Conservation (phyloP, 257 asterid genomes). For the Gentiana dahurica region DNA sequence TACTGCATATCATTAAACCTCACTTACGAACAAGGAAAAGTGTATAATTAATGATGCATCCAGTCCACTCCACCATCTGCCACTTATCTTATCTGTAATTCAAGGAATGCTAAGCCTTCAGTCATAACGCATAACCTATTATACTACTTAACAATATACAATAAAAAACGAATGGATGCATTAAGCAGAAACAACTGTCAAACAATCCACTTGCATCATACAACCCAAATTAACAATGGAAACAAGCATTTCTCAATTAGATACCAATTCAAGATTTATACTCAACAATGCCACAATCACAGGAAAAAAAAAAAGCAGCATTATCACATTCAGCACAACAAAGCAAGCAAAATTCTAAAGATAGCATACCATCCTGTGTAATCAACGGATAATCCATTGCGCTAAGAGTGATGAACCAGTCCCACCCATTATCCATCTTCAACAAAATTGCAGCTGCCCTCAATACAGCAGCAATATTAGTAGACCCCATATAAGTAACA, state of each 20-base stretch:
- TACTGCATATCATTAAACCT: too few species aligned
- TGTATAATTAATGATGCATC: too few species aligned
- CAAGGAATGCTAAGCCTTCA: background rate
- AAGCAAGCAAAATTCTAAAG: constrained; percentile 2
- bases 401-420: constrained; percentile 90
- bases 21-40: too few species aligned
- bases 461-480: constrained; percentile 66
- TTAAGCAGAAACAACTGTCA: too few species aligned
- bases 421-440: constrained; percentile 83
- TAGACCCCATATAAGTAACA: constrained; percentile 82
- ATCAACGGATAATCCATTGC: constrained; percentile 86
- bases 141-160: too few species aligned
- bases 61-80: background rate
- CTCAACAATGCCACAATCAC: background rate
- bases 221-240: background rate
- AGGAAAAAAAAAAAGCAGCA: background rate
- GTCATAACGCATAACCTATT: background rate
- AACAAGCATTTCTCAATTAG: too few species aligned
- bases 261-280: constrained; percentile 3
- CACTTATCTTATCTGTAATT: background rate
- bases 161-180: too few species aligned
- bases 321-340: constrained; percentile 11
- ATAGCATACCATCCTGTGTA: constrained; percentile 82
- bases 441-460: constrained; percentile 79
- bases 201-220: background rate